Percentiles rank a stretch among this genome's conserved stretches.
Conservation (phyloP, 441 rosid species). For the Jatropha podagrica region DNA sequence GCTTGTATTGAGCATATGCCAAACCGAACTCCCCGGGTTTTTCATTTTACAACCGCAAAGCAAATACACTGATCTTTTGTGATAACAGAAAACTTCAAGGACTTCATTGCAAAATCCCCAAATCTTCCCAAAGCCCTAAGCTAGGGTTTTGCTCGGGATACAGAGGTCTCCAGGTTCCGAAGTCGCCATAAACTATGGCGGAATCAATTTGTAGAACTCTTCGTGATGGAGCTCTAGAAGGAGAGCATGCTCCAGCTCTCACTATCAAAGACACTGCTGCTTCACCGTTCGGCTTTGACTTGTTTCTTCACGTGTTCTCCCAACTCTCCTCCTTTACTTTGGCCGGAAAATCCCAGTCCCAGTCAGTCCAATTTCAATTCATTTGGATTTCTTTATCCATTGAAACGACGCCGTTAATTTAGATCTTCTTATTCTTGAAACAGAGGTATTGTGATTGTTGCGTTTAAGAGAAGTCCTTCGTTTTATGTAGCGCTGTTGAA, state of each 20-base stretch:
- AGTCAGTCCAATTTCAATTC: conserved; percentile 35
- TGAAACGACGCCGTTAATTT: neutral
- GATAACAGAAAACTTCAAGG: neutral
- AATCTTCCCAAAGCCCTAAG: neutral
- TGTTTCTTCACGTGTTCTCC: conserved; percentile 57
- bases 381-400: neutral
- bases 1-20: too few species aligned
- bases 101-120: neutral
- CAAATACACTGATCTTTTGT: neutral
- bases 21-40: too few species aligned
- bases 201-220: conserved; percentile 73
- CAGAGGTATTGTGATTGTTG: conserved; percentile 77
- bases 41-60: too few species aligned
- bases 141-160: neutral
- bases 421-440: neutral
- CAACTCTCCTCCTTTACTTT: conserved; percentile 61
- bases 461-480: conserved; percentile 63
- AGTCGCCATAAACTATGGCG: conserved; percentile 46
- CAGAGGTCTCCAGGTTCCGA: neutral
- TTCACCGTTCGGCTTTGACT: conserved; percentile 70
- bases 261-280: conserved; percentile 59
- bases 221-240: conserved; percentile 80
- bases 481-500: conserved; percentile 62
- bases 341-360: conserved; percentile 78
- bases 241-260: conserved; percentile 84